Base-by-base conservation (phyloP, 768 basidiomycete genomes). In the Termitomyces sp. region DNA sequence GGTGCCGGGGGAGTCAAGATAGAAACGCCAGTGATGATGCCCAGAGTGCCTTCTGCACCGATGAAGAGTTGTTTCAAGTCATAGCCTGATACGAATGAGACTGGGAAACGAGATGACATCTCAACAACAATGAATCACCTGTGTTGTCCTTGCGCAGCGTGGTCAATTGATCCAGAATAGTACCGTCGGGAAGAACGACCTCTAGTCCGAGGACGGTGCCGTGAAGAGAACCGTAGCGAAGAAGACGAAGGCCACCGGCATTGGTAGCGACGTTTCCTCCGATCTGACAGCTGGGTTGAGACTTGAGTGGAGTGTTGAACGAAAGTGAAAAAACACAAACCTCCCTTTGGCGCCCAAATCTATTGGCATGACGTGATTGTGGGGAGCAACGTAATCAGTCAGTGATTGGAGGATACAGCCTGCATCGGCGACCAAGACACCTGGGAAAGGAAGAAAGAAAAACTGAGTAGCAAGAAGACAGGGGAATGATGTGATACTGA, bases 1-100 rank as follows among this genome's bases (percentile, higher is more conserved):
- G 88, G 86, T 60, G 89, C 81, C 47, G 91, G 78, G 0, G 97
- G 91, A 22, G 95, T 92, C 60, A 98, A 80, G 68, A 99, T 95
- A 4, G 95, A 97, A 39, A 98, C 91, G 24, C 84, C 97, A 12
- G 97, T 99, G 59, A 99, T 86, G 55, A 99, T 79, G 45, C 97
- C 97, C 24, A 99, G 86, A 0, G 96, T 98, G 52, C 97, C 97
- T 70, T 99, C 97, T 6, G 91, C 88, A 13, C 97, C 97, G 64
- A 99, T 97, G 75, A 98, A 99, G 18, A 99, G 82, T 67, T 99
- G 97, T 72, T 99, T 98, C 46, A 99, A 79, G 71, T 99, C 97
- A 69, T 97, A 98, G 13, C 97, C 96, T 94, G 64, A 39, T 24
- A 1, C 40, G 48, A 45, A 48, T 43, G 59, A 45, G 32, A 18